Evolutionary conservation across 352 stramenopile species (phyloP).

Genomic region (Globisporangium rhizosaccharum): DNA sequence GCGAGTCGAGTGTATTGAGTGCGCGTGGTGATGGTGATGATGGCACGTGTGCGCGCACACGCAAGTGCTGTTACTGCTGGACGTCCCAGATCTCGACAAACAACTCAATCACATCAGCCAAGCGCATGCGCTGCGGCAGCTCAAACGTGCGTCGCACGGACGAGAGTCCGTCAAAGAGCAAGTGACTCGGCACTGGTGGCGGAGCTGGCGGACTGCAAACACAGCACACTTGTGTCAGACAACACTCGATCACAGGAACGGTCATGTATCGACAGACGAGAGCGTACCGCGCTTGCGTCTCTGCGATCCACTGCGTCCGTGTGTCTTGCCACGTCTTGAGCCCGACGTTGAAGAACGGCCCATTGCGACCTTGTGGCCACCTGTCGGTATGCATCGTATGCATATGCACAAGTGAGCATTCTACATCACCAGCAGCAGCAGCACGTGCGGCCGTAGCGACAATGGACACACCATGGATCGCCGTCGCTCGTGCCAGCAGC

Average conservation of each 20-base stretch:
- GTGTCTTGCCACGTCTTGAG: constrained; percentile 73
- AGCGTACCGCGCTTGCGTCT: constrained; percentile 58
- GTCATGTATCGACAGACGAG: not conserved
- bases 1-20: too few species aligned
- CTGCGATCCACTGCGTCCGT: constrained; percentile 60
- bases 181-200: constrained; percentile 58
- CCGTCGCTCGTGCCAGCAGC: constrained; percentile 73
- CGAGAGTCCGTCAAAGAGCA: constrained; percentile 80
- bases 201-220: constrained; percentile 48
- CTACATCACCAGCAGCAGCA: not conserved
- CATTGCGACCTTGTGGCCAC: constrained; percentile 85
- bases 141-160: constrained; percentile 86
- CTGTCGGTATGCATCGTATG: constrained; percentile 8
- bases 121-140: constrained; percentile 77
- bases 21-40: not conserved
- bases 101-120: constrained; percentile 81
- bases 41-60: not conserved
- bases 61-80: constrained; percentile 41
- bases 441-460: not conserved
- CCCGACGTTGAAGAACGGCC: constrained; percentile 81
- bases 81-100: constrained; percentile 89
- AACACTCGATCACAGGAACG: not conserved
- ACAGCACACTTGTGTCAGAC: not conserved
- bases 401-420: not conserved
- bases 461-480: constrained; percentile 44